Base-by-base conservation (phyloP, 495 filamentous ascomycete species). In the Terfezia boudieri region DNA sequence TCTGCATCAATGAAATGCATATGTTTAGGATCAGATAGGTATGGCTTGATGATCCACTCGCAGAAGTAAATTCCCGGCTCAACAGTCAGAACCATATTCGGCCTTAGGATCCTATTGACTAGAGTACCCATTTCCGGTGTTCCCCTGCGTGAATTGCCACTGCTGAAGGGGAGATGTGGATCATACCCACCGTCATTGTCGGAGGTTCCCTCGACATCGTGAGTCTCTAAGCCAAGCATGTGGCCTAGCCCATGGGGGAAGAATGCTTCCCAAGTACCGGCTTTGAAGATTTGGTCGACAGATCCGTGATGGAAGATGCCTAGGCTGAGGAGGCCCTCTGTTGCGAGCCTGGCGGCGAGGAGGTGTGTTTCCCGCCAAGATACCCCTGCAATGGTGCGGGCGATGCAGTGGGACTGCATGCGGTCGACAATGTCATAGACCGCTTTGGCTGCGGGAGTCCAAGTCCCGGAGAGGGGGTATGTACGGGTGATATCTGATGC, bases 161-260 rank as follows among this genome's bases (percentile, higher is more conserved):
- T n/a, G 26, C 2, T 32, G 67, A 66, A 1, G 67, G 66, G 23
- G 67, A 66, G 2, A 66, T 56, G 23, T 60, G 61, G 52, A 56
- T 59, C 10, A 55, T 52, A 17, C 60, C 37, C 12, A 66, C 56
- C 11, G 59, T 61, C 43, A 51, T 51, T 11, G 52, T 74, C 69
- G 3, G 71, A 68, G 23, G 68, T 66, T 8, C 67, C 72, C 6
- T 75, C 75, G 7, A 84, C 79, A 69, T 96, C 89, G 61, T 96
- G 89, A 41, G 84, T 81, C 65, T 96, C 89, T 14, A 96, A 73
- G 0, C 89, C 89, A 37, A 94, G 71, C 65, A 94, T 84, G 66
- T 96, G 87, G 10, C 84, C 84, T 12, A 89, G 71, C 2, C 89
- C 89, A 66, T 96, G 89, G 2, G 89, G 88, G 68, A 93, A 92